Percentiles rank a stretch among this genome's conserved stretches.
phyloP scores from a whole-genome alignment of 2,329 filamentous ascomycete species.

The Microcyclosporella mali region DNA sequence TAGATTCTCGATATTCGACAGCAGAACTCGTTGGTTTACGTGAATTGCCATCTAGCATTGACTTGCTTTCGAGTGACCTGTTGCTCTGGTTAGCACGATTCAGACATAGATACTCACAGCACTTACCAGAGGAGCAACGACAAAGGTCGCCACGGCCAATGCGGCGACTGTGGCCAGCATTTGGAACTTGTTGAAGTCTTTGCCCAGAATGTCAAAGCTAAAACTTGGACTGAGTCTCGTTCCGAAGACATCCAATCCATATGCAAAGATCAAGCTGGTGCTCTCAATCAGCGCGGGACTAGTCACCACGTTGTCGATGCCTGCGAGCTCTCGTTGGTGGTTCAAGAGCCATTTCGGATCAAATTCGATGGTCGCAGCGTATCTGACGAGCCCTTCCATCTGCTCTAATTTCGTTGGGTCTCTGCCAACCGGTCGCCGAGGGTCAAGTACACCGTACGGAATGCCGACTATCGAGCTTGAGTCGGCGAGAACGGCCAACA shows the following conservation, averaged over 20 bases:
- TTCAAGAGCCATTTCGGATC: conserved; percentile 75
- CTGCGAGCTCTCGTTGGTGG: conserved; percentile 75
- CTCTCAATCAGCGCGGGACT: conserved; percentile 80
- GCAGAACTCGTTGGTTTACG: conserved; percentile 8
- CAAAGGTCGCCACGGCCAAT: conserved; percentile 66
- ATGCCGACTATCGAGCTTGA: conserved; percentile 72
- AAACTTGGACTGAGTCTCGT: conserved; percentile 81
- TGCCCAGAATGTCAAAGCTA: conserved; percentile 86
- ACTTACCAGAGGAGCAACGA: conserved; percentile 80
- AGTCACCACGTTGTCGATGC: conserved; percentile 66
- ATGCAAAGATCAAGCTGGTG: conserved; percentile 83
- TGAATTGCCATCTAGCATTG: conserved; percentile 55
- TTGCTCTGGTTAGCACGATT: conserved; percentile 18
- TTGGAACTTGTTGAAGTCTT: conserved; percentile 86
- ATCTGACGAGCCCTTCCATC: conserved; percentile 76
- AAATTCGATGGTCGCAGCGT: conserved; percentile 71
- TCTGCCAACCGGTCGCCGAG: conserved; percentile 76
- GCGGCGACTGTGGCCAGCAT: conserved; percentile 78
- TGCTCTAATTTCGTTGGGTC: conserved; percentile 73
- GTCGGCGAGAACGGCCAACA: conserved; percentile 71
- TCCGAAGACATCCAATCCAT: conserved; percentile 81
- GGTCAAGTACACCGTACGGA: conserved; percentile 72
- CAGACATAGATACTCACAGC: neutral
- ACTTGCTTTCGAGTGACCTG: conserved; percentile 59
- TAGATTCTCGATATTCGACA: too few species aligned